These are phyloP conservation scores for Aspergillus latus DNA, from an alignment of 2,329 filamentous ascomycete species.

Conservation along the genomic window DNA sequence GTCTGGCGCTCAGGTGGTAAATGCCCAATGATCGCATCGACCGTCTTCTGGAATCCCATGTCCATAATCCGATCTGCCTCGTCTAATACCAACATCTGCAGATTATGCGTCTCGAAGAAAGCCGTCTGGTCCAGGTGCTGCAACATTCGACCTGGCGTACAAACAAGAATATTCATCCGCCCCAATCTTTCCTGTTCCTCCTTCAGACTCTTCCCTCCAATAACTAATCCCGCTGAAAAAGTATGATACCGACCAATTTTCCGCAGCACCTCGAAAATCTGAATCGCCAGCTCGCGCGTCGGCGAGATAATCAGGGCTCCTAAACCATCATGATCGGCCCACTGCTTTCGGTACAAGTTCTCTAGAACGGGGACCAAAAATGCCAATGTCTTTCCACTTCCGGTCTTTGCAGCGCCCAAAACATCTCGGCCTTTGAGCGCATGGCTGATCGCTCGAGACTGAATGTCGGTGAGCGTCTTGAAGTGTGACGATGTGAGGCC, in stretches of 20 bases:
- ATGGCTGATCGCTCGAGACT: constrained; percentile 81
- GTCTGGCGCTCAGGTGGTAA: constrained; percentile 84
- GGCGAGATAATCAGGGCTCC: constrained; percentile 92
- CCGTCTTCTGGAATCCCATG: constrained; percentile 88
- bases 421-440: constrained; percentile 85
- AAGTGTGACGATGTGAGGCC: constrained; percentile 87
- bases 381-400: constrained; percentile 90
- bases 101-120: constrained; percentile 81
- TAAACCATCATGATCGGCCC: constrained; percentile 86
- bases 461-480: constrained; percentile 86
- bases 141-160: constrained; percentile 89
- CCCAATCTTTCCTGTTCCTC: constrained; percentile 82
- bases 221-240: constrained; percentile 90
- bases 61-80: constrained; percentile 97
- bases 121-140: constrained; percentile 96
- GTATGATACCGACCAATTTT: constrained; percentile 86
- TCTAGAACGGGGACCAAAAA: constrained; percentile 92
- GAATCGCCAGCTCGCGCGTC: constrained; percentile 90
- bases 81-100: constrained; percentile 90
- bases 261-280: constrained; percentile 91
- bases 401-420: constrained; percentile 91
- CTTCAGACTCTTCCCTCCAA: constrained; percentile 86
- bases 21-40: constrained; percentile 92
- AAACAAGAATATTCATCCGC: constrained; percentile 96
- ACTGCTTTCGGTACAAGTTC: constrained; percentile 83